Base-by-base conservation (phyloP, 2,329 filamentous ascomycete genomes). In the Penicillium rolfsii region DNA sequence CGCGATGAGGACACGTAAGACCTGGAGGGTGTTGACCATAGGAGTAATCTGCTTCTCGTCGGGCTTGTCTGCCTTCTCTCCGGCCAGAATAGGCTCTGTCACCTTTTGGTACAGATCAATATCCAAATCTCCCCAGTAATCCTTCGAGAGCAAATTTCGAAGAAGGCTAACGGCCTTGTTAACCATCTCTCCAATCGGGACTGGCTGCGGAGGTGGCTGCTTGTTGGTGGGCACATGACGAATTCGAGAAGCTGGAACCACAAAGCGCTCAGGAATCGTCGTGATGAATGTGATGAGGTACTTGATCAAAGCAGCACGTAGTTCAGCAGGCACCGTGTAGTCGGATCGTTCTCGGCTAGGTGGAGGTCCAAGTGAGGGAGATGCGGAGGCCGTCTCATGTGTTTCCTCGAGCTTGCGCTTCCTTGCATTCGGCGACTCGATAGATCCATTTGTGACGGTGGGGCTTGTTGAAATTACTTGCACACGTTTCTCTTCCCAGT, bases 201-300 rank as follows among this genome's bases (percentile, higher is more conserved):
- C 74, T 14, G 85, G 26, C n/a, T 43, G 28, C 14, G 41, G 79
- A 19, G 83, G 74, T 52, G 81, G 77, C 45, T 82, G 79, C 36
- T 81, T 81, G 26, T 81, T 79, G 45, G 78, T 74, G 1, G 74
- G 72, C 12, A 81, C 67, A 45, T 90, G 87, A 52, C 87, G 85
- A 45, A 87, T 83, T 68, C 88, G 90, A 14, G 86, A 84, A 24
- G 90, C 90, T 14, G 89, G 89, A 24, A 93, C 85, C 22, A 88
- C 88, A 73, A 91, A 97, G 36, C 93, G 87, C 76, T 98, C 95
- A 19, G 90, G 89, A 24, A 97, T 83, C 54, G 92, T 90, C 1
- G 93, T 93, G 68, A 98, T 97, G 76, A 98, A 98, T 62, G 95
- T 91, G 33, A 98, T 91, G 35, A 99, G 85, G 72, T 98, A 99